Conservation (phyloP, 139 green algal species). For the Chlamydomonas sphaeroides region DNA sequence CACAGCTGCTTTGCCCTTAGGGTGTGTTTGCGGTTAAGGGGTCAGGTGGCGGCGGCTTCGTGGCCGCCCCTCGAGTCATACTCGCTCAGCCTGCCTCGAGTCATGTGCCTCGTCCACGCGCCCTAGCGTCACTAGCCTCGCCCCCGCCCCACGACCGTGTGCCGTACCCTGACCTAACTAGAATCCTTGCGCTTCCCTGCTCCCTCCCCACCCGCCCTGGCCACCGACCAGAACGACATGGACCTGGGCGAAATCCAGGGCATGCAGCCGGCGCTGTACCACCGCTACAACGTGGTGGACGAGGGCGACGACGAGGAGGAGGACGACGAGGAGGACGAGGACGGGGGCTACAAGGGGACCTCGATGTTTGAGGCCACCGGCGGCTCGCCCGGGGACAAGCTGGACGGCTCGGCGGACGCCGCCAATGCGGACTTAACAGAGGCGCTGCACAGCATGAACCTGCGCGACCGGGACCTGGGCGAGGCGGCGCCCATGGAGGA, state of each 20-base stretch:
- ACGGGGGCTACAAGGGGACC: conserved; percentile 8
- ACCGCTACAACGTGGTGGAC: conserved; percentile 65
- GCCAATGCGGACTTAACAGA: conserved; percentile 13
- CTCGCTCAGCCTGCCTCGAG: too few species aligned
- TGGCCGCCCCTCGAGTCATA: too few species aligned
- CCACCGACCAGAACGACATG: conserved; percentile 56
- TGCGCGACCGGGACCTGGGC: conserved; percentile 43
- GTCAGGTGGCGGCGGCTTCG: too few species aligned
- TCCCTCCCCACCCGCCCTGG: neutral
- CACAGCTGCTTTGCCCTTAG: too few species aligned
- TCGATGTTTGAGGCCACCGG: conserved; percentile 22
- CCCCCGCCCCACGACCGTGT: too few species aligned
- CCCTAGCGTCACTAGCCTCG: too few species aligned
- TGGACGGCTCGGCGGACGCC: conserved; percentile 1
- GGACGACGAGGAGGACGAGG: conserved; percentile 47
- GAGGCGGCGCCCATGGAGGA: conserved; percentile 35
- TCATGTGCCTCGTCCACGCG: too few species aligned
- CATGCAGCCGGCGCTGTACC: conserved; percentile 65
- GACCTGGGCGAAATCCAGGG: conserved; percentile 69
- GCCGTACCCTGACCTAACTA: too few species aligned
- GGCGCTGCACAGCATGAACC: conserved; percentile 14
- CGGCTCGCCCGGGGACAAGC: neutral
- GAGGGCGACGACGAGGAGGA: conserved; percentile 65
- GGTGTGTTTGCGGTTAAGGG: too few species aligned
- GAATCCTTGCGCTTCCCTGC: too few species aligned